Evolutionary conservation across 768 basidiomycete species (phyloP), one percentile per base, ranked within the genome.

Genomic region (Boletus speciosus): DNA sequence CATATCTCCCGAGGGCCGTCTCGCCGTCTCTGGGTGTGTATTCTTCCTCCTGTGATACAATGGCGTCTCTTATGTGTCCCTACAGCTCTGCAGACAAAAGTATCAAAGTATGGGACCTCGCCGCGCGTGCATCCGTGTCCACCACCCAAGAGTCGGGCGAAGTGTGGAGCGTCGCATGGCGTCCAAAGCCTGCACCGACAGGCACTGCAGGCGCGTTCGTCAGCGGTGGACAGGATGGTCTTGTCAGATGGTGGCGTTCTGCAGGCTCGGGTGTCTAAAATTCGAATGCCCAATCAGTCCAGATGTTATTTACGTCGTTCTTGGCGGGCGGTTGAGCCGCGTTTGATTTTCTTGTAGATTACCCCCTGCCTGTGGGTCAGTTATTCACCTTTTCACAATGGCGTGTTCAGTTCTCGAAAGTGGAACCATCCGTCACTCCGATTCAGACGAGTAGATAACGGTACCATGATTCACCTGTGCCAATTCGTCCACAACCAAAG

Each of bases 21-120:
- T 93, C 19, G 88, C 84, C 14, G 77, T 90, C 16, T 92, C 90
- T 52, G 92, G 93, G 90, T 92, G 67, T 54, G 79, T 71, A 9
- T 37, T 34, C 40, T 53, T n/a, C 60, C 21, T 39, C 9, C 34
- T 44, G 19, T 21, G 32, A 36, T 45, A 16, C 19, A 1, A 43
- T 44, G 37, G 19, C 21, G 8, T 50, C 8, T 1, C 43, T 51
- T 6, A 60, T 15, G 16, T 25, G 36, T 25, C 42, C 40, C 29
- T 44, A 39, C 51, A 90, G 90, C 16, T 92, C 91, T 42, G 86
- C 90, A 11, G 92, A 94, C 69, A 90, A 88, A 69, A 86, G 83
- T 1, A 83, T 91, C 58, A 92, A 91, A 64, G 82, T 93, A 8
- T 94, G 92, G 92, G 92, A 94, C 61, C 79, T 93, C 49, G 80